Percentiles rank a stretch among this genome's conserved stretches.
Evolutionary conservation across 176 grass and related monocot species (phyloP).

Genomic region (Eragrostis nindensis): DNA sequence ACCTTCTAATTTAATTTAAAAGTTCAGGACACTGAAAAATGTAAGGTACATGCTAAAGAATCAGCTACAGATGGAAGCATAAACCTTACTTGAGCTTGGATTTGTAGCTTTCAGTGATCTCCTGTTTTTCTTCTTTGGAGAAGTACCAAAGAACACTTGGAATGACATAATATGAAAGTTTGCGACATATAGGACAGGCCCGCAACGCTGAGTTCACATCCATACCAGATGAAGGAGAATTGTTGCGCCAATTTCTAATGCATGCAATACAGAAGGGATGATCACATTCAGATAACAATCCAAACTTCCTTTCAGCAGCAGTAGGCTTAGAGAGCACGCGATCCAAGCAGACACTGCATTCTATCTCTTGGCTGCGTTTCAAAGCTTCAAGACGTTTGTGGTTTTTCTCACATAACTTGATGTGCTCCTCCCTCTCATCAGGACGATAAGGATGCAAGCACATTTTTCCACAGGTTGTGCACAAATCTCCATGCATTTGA

Average conservation of each 20-base stretch:
- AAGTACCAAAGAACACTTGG: conserved; percentile 96
- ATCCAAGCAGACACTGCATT: conserved; percentile 96
- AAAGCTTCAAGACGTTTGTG: conserved; percentile 76
- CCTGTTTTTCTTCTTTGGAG: conserved; percentile 87
- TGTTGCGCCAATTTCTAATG: conserved; percentile 96
- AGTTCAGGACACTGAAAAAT: background rate
- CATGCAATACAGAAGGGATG: conserved; percentile 93
- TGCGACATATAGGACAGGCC: conserved; percentile 90
- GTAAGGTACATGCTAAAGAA: background rate
- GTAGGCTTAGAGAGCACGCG: conserved; percentile 86
- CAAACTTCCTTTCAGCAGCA: conserved; percentile 91
- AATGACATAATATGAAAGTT: conserved; percentile 86
- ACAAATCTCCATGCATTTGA: conserved; percentile 82
- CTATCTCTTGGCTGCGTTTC: conserved; percentile 93
- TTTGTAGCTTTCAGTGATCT: conserved; percentile 90
- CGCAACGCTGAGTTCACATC: conserved; percentile 88
- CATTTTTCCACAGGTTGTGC: conserved; percentile 72
- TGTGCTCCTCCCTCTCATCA: conserved; percentile 87
- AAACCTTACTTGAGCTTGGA: conserved; percentile 85
- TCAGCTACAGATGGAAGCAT: background rate
- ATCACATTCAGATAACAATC: conserved; percentile 91
- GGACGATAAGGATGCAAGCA: conserved; percentile 86
- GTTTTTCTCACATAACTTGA: conserved; percentile 83
- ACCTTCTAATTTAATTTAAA: background rate
- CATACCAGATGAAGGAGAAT: conserved; percentile 90